Percentiles rank a stretch among this genome's conserved stretches.
phyloP scores from a whole-genome alignment of 1,284 basidiomycete genomes.

The Porphyrellus sp. region DNA sequence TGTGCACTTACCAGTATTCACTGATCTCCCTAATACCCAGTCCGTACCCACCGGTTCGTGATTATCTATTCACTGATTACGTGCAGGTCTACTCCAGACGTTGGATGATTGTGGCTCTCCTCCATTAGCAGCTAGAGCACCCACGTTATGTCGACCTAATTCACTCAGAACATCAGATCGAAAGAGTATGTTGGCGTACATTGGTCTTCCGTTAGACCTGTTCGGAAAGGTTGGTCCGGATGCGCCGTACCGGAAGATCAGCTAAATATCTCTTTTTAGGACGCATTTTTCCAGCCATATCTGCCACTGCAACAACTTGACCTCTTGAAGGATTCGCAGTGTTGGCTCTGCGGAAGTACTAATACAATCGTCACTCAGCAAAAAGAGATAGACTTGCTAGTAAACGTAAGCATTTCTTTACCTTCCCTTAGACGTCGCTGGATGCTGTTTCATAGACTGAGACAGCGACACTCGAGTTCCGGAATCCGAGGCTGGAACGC shows the following conservation, averaged over 20 bases:
- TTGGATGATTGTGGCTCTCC: slow-evolving; percentile 94
- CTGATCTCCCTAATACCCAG: slow-evolving; percentile 82
- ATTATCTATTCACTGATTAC: neutral
- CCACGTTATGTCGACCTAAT: slow-evolving; percentile 67
- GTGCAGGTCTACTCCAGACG: slow-evolving; percentile 74
- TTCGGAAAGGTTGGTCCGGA: slow-evolving; percentile 65
- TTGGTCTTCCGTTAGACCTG: slow-evolving; percentile 86
- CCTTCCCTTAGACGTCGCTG: neutral
- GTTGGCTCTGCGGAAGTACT: slow-evolving; percentile 91
- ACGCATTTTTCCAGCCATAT: slow-evolving; percentile 97
- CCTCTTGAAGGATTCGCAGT: slow-evolving; percentile 72
- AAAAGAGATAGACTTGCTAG: slow-evolving; percentile 86
- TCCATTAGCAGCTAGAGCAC: slow-evolving; percentile 68
- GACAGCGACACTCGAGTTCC: slow-evolving; percentile 79
- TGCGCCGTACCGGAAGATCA: neutral
- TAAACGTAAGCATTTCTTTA: slow-evolving; percentile 60
- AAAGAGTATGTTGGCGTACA: slow-evolving; percentile 86
- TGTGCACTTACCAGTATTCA: slow-evolving; percentile 98
- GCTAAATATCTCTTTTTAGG: slow-evolving; percentile 41
- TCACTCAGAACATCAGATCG: slow-evolving; percentile 88
- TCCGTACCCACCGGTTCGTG: slow-evolving; percentile 29
- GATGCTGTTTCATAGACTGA: slow-evolving; percentile 60
- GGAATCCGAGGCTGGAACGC: slow-evolving; percentile 77
- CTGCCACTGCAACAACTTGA: slow-evolving; percentile 95
- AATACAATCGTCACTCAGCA: slow-evolving; percentile 96